Conservation (phyloP, 768 basidiomycete genomes). For the Boletus sp. region DNA sequence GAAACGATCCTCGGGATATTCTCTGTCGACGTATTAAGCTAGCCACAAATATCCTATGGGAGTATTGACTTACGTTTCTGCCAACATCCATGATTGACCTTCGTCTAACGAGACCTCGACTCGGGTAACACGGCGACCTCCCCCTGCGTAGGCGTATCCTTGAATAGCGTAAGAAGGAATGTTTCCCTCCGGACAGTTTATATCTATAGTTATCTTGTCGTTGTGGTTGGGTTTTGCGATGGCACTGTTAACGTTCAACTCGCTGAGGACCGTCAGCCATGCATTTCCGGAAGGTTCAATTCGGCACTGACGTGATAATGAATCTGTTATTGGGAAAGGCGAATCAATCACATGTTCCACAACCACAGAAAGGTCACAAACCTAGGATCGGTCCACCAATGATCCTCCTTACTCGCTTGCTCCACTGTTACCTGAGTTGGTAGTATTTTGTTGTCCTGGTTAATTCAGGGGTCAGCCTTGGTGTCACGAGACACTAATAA, state of each 20-base stretch:
- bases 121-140: conserved; percentile 54
- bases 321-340: conserved; percentile 21
- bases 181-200: too few relatives aligned
- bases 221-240: conserved; percentile 56
- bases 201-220: conserved; percentile 35
- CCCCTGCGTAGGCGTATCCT: conserved; percentile 65
- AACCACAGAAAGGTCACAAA: conserved; percentile 10
- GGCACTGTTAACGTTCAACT: conserved; percentile 59
- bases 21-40: conserved; percentile 12
- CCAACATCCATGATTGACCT: conserved; percentile 48
- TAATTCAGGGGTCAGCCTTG: too few relatives aligned
- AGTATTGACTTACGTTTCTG: conserved; percentile 31
- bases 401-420: conserved; percentile 46
- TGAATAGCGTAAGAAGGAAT: conserved; percentile 37
- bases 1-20: conserved; percentile 53
- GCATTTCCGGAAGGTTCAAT: background rate
- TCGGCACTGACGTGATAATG: conserved; percentile 32
- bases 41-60: too few relatives aligned
- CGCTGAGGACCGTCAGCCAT: conserved; percentile 38
- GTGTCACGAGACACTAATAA: too few relatives aligned
- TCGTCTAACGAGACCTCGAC: conserved; percentile 59
- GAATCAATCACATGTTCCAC: background rate
- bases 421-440: conserved; percentile 52
- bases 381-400: conserved; percentile 58
- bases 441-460: conserved; percentile 58